These are phyloP conservation scores for Sporopachydermia lactativora DNA, from an alignment of 805 yeast genomes.

Conservation along the genomic window DNA sequence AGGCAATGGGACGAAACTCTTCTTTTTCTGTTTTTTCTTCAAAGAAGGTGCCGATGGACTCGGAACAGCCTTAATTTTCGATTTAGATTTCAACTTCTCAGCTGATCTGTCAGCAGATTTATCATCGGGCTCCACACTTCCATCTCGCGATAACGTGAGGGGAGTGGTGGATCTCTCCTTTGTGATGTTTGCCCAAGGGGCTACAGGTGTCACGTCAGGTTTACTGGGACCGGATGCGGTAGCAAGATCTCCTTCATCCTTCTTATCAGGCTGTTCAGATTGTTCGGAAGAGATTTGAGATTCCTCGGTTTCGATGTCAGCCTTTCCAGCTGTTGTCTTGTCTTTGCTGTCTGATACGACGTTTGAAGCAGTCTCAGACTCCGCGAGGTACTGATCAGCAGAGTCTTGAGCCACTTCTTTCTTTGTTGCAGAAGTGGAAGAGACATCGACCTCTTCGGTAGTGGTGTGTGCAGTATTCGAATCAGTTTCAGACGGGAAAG, in stretches of 20 bases:
- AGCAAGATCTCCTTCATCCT: constrained; percentile 3
- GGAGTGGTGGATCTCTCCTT: background rate
- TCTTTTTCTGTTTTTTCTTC: background rate
- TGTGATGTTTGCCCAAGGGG: constrained; percentile 2
- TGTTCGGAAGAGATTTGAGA: background rate
- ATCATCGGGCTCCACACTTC: too few relatives aligned
- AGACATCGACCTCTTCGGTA: too few relatives aligned
- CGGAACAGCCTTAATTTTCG: background rate
- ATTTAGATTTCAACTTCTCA: background rate
- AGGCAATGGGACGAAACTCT: constrained; percentile 1
- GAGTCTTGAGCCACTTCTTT: too few relatives aligned
- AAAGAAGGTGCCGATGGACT: too few relatives aligned
- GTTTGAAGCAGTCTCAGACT: too few relatives aligned
- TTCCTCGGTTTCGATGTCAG: constrained; percentile 4
- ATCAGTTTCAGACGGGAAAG: too few relatives aligned
- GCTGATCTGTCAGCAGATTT: background rate
- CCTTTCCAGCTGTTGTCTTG: too few relatives aligned
- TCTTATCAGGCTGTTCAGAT: constrained; percentile 2
- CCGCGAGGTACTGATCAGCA: too few relatives aligned
- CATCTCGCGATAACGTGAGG: too few relatives aligned
- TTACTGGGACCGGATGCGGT: constrained; percentile 3
- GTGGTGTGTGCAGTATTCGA: too few relatives aligned
- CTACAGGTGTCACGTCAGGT: background rate
- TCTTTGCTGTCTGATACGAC: too few relatives aligned
- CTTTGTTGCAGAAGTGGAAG: too few relatives aligned